A percentile compares a stretch with the other conserved stretches of the same genome.
Conservation (phyloP, 2,329 filamentous ascomycete genomes). For the Gremmenia infestans region DNA sequence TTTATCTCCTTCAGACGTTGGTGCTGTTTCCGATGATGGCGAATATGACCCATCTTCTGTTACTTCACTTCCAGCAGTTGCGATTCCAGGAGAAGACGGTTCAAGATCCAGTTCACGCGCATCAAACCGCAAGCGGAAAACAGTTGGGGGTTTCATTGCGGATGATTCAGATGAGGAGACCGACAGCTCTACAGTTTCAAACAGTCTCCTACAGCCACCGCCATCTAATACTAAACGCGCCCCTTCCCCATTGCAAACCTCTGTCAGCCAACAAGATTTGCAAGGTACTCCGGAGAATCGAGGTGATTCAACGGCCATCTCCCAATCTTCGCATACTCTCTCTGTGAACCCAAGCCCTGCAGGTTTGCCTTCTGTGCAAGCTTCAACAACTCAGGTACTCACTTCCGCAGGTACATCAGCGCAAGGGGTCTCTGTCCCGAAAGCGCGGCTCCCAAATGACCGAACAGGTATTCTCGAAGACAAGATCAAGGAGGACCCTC, state of each 20-base stretch:
- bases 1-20: conserved; percentile 31
- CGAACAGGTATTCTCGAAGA: conserved; percentile 61
- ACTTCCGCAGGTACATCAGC: conserved; percentile 22
- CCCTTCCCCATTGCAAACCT: conserved; percentile 29
- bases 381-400: conserved; percentile 22
- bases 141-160: conserved; percentile 32
- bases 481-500: conserved; percentile 85
- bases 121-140: conserved; percentile 30
- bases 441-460: conserved; percentile 34
- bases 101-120: conserved; percentile 31
- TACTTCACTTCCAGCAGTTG: conserved; percentile 26
- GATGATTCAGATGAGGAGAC: conserved; percentile 34
- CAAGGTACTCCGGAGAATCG: conserved; percentile 24
- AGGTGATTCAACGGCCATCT: conserved; percentile 24
- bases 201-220: conserved; percentile 22
- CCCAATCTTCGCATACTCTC: conserved; percentile 19
- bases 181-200: conserved; percentile 22
- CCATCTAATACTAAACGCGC: conserved; percentile 26
- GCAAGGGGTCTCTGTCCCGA: conserved; percentile 25
- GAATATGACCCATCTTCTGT: conserved; percentile 32
- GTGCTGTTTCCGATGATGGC: conserved; percentile 28
- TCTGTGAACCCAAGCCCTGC: conserved; percentile 24
- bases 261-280: conserved; percentile 25
- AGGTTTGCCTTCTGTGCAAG: conserved; percentile 20
- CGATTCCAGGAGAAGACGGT: conserved; percentile 24